Evolutionary conservation across 1,284 basidiomycete species (phyloP).

Genomic region (Papiliotrema nemorosa): DNA sequence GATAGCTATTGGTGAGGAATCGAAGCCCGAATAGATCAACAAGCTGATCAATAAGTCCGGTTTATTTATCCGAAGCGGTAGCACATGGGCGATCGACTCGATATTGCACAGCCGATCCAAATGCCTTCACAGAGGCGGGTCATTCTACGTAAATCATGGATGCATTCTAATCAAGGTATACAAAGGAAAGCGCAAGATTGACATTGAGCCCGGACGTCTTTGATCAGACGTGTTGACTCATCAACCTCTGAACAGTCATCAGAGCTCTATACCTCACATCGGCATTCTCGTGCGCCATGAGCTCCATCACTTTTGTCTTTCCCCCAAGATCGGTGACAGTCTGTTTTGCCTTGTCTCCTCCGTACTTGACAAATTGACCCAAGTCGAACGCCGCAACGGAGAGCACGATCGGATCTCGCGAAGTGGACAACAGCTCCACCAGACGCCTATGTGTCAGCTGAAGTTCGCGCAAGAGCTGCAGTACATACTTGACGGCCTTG

Average conservation of each 20-base stretch:
- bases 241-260: conserved; percentile 52
- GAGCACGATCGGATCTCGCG: conserved; percentile 68
- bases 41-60: too few relatives aligned
- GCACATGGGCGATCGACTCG: too few relatives aligned
- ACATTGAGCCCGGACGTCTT: too few relatives aligned
- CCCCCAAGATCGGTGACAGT: conserved; percentile 76
- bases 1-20: too few relatives aligned
- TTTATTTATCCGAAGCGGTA: too few relatives aligned
- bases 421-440: conserved; percentile 67
- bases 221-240: conserved; percentile 44
- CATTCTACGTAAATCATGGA: too few relatives aligned
- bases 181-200: too few relatives aligned
- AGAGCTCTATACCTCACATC: conserved; percentile 91
- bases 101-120: too few relatives aligned
- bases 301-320: conserved; percentile 87
- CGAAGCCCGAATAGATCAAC: too few relatives aligned
- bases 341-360: conserved; percentile 79
- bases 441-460: conserved; percentile 56
- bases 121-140: too few relatives aligned
- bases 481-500: conserved; percentile 69
- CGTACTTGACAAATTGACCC: conserved; percentile 87
- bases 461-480: background rate
- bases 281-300: conserved; percentile 83
- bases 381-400: conserved; percentile 87
- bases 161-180: too few relatives aligned